Evolutionary conservation across 2,329 filamentous ascomycete species (phyloP), one percentile per base, ranked within the genome.

Genomic region (Aureobasidium sp.): DNA sequence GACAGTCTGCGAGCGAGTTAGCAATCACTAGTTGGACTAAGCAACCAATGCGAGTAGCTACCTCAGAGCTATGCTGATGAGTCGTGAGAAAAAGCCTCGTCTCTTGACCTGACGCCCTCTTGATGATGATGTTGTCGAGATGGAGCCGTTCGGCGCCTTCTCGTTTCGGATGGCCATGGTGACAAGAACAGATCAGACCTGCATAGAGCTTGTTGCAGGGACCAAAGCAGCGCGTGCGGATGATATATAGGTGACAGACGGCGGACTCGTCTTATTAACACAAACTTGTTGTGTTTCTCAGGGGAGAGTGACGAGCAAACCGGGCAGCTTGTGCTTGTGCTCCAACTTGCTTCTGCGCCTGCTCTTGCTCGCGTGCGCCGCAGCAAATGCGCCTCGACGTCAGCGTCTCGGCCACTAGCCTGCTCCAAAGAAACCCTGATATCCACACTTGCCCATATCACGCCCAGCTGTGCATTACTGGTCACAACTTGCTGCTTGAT

Each of bases 1-100:
- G 87, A 74, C 48, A 97, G 74, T 70, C 93, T 72, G 33, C n/a
- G 7, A 22, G 14, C 47, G 31, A 48, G 12, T 58, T 14, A 54
- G 24, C 12, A 40, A 35, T 19, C 2, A 15, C 12, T 22, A 27
- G 45, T 12, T 22, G 22, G 7, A 15, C 1, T 8, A 1, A 52
- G 33, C 22, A 17, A 29, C 22, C 1, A 22, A 5, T 8, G 27
- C 15, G n/a, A 33, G 27, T 1, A 24, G 29, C n/a, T 58, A 64
- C 64, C 64, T 57, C 42, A 61, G 31, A 15, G 45, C 45, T 33
- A 64, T 56, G 37, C 62, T 57, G 24, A 45, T n/a, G 11, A 65
- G 17, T 29, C 64, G 48, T 11, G 60, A 54, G 22, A 64, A 49
- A 31, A 65, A 64, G 40, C 62, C 58, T 52, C 44, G 50, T 44